Evolutionary conservation across 2,329 filamentous ascomycete species (phyloP).

Genomic region (Epichloe brachyelytri): DNA sequence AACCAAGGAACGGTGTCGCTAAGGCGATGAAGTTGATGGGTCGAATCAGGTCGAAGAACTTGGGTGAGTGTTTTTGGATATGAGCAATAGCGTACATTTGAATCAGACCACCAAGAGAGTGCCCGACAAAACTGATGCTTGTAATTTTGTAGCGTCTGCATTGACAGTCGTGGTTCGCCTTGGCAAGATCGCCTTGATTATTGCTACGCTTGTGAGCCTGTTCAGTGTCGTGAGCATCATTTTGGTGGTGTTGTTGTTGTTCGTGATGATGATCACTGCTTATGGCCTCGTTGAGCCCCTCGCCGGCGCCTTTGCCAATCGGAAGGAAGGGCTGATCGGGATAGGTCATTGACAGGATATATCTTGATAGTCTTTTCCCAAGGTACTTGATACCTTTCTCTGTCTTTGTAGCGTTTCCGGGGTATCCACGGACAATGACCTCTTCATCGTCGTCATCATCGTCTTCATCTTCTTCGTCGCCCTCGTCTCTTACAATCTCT

Average conservation of each 20-base stretch:
- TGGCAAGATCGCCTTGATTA: slow-evolving; percentile 41
- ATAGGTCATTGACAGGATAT: slow-evolving; percentile 79
- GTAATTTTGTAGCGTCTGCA: slow-evolving; percentile 67
- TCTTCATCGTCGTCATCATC: slow-evolving; percentile 64
- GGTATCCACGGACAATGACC: slow-evolving; percentile 80
- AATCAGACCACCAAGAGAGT: slow-evolving; percentile 79
- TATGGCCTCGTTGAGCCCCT: slow-evolving; percentile 27
- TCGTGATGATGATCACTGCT: slow-evolving; percentile 27
- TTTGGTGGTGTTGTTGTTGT: slow-evolving; percentile 29
- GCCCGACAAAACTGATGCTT: slow-evolving; percentile 88
- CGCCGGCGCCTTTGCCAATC: slow-evolving; percentile 34
- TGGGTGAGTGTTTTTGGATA: slow-evolving; percentile 87
- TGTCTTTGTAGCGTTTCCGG: slow-evolving; percentile 79
- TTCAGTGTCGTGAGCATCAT: slow-evolving; percentile 27
- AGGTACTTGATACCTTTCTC: slow-evolving; percentile 95
- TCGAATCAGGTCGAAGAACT: slow-evolving; percentile 75
- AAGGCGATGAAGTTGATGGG: slow-evolving; percentile 85
- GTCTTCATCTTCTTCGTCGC: slow-evolving; percentile 20
- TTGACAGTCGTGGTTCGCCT: slow-evolving; percentile 33
- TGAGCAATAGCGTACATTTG: slow-evolving; percentile 94
- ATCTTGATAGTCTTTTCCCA: slow-evolving; percentile 85
- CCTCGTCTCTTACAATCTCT: neutral
- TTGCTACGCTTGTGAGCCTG: slow-evolving; percentile 49
- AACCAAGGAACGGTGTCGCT: slow-evolving; percentile 74
- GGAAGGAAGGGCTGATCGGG: slow-evolving; percentile 86